phyloP scores from a whole-genome alignment of 176 grass and related monocot species.

The Rhynchospora tenuis region DNA sequence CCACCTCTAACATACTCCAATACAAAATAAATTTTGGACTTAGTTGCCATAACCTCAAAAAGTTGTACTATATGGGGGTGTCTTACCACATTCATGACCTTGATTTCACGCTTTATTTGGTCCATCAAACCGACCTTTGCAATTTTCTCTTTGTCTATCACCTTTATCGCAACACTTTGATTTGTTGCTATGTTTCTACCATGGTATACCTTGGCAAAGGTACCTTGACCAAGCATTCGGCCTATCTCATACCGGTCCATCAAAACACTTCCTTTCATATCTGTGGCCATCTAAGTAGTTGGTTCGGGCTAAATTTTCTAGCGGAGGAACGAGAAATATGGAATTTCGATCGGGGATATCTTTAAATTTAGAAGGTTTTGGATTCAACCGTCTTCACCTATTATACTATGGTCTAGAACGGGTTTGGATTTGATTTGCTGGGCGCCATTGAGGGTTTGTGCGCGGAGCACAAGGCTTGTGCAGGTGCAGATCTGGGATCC shows the following conservation, averaged over 20 bases:
- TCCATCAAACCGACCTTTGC: constrained; percentile 66
- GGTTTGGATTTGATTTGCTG: constrained; percentile 28
- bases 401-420: constrained; percentile 54
- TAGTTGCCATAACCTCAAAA: constrained; percentile 96
- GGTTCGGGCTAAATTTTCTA: neutral
- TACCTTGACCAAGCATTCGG: constrained; percentile 73
- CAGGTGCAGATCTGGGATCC: constrained; percentile 21
- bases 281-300: constrained; percentile 34
- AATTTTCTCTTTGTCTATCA: constrained; percentile 90
- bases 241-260: constrained; percentile 78
- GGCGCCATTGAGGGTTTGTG: constrained; percentile 22
- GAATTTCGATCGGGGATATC: neutral
- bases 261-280: constrained; percentile 62
- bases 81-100: constrained; percentile 74
- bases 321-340: neutral
- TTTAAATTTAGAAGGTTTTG: neutral
- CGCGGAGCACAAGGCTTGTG: constrained; percentile 19
- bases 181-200: constrained; percentile 48
- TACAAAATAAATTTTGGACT: constrained; percentile 89
- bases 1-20: constrained; percentile 75
- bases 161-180: constrained; percentile 78
- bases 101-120: constrained; percentile 82
- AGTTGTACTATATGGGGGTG: constrained; percentile 80
- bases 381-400: constrained; percentile 60
- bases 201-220: constrained; percentile 93